Conservation (phyloP, 1,139 yeast species). For the Scheffersomyces titani region DNA sequence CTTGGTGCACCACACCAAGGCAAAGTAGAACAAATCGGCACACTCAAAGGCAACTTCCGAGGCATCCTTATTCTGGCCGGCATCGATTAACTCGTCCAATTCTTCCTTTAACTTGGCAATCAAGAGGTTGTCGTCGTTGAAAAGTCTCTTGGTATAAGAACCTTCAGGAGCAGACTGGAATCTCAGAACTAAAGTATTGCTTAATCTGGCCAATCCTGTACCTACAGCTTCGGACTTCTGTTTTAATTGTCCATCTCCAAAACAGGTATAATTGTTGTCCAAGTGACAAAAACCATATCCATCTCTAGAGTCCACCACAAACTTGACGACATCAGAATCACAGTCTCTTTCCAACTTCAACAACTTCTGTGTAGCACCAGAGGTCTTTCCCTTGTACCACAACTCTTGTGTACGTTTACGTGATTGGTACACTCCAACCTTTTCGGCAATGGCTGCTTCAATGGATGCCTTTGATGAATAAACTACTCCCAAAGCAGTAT, state of each 20-base stretch:
- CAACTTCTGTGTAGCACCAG: constrained; percentile 89
- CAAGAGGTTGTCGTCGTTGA: constrained; percentile 72
- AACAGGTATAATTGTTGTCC: constrained; percentile 72
- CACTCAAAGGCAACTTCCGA: constrained; percentile 93
- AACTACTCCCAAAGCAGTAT: constrained; percentile 78
- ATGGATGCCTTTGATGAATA: constrained; percentile 86
- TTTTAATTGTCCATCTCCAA: constrained; percentile 45
- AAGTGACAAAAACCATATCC: constrained; percentile 94
- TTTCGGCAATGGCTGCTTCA: constrained; percentile 74
- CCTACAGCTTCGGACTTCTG: constrained; percentile 47
- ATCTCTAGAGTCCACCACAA: constrained; percentile 71
- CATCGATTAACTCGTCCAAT: constrained; percentile 93
- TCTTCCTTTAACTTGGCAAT: constrained; percentile 92
- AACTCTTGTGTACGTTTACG: constrained; percentile 78
- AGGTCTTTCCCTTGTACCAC: constrained; percentile 95
- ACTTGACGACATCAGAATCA: constrained; percentile 87
- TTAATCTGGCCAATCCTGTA: constrained; percentile 64
- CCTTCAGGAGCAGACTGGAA: constrained; percentile 76
- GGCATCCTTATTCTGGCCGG: constrained; percentile 51
- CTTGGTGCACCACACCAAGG: constrained; percentile 81
- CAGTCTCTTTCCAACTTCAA: constrained; percentile 75
- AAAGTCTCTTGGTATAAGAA: constrained; percentile 87
- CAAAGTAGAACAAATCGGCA: constrained; percentile 91
- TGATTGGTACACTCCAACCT: constrained; percentile 91
- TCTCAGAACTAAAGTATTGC: constrained; percentile 59